Base-by-base conservation (phyloP, 768 basidiomycete genomes). In the Serendipita sp. region DNA sequence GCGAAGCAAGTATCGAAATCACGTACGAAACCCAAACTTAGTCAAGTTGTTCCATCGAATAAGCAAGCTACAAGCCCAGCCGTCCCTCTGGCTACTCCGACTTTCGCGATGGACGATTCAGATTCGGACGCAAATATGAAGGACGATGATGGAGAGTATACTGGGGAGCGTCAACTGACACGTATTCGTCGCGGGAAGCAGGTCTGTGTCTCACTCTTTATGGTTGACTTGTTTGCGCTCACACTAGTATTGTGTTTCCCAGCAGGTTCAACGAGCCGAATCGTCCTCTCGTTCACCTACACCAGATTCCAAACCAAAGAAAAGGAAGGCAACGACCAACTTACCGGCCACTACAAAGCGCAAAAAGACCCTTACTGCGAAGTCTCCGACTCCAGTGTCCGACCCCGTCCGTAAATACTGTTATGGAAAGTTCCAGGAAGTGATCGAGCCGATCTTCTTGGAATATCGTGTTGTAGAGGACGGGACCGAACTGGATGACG, bases 341-440 rank as follows among this genome's bases (percentile, higher is more conserved):
- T 13, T 48, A 11, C 36, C 77, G 77, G 36, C 44, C 4, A 69
- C 78, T 16, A 71, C 79, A 13, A 84, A 84, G 71, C 77, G 80
- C 36, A 35, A 52, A 11, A 41, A 36, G 65, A 80, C 77, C 70
- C 73, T 76, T 23, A 77, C 78, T 35, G 74, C 77, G 35, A 72
- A 73, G 44, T 74, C 75, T 11, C 34, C 74, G 23, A 69, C 70
- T n/a, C 74, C 77, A 0, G 73, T 75, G 3, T 85, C 85, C n/a
- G 89, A 92, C 69, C 83, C 87, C 7, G 79, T 82, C 0, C 79
- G 90, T 67, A 89, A 85, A 71, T 91, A 90, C 68, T 92, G 90
- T 72, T 76, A 88, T 58, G 80, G 80, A 13, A 90, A 90, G 73
- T 74, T 91, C 69, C 81, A 83, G 69, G 85, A 87, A 56, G 75